These are phyloP conservation scores for Zoysia matrella DNA, from an alignment of 202 grass and related monocot genomes.

Conservation along the genomic window DNA sequence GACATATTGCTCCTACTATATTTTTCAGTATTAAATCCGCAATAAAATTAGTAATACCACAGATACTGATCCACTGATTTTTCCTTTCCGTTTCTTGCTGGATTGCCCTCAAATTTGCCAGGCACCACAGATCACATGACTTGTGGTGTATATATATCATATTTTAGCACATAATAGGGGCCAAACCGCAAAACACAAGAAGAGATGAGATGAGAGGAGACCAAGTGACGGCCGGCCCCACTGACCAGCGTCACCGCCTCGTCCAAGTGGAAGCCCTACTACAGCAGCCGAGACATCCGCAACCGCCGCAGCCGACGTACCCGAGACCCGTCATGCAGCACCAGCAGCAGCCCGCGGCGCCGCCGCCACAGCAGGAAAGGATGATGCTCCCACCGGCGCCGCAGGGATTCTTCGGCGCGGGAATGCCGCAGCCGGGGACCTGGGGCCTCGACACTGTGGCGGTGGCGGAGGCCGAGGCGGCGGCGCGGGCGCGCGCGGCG, in stretches of 20 bases:
- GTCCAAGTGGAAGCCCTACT: slow-evolving; percentile 24
- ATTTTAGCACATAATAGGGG: background rate
- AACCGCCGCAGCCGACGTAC: background rate
- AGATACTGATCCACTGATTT: background rate
- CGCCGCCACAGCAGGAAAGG: background rate
- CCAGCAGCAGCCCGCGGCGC: background rate
- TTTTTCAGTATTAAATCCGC: background rate
- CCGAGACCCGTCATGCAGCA: slow-evolving; percentile 35
- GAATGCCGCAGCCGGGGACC: slow-evolving; percentile 22
- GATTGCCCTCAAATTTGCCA: background rate
- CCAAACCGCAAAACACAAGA: background rate
- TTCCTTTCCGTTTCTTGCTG: background rate
- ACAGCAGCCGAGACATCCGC: slow-evolving; percentile 1
- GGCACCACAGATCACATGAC: background rate
- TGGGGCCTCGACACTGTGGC: background rate
- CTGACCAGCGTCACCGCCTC: slow-evolving; percentile 16
- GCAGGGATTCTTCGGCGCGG: background rate
- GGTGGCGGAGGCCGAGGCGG: slow-evolving; percentile 15
- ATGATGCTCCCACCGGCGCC: background rate
- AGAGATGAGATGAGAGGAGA: background rate
- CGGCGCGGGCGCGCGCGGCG: slow-evolving; percentile 31
- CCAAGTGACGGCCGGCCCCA: slow-evolving; percentile 19
- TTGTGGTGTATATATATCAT: background rate
- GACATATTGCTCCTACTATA: too few species aligned
- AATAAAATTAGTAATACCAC: background rate